Evolutionary conservation across 139 green algal species (phyloP), one percentile per base, ranked within the genome.

Genomic region (Haematococcus sp.): DNA sequence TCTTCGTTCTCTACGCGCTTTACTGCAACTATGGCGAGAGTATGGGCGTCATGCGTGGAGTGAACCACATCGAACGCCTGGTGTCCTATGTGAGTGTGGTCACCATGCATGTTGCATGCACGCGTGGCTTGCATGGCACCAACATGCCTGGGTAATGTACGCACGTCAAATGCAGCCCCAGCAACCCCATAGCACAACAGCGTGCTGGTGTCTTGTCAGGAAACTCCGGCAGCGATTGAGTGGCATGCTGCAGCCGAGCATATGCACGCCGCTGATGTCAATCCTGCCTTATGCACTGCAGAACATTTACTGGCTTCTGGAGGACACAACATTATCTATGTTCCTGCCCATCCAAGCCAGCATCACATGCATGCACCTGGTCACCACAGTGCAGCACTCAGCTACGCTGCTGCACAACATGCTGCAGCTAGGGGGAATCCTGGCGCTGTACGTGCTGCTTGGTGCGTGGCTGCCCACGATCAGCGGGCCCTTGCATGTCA

Each of bases 261-360:
- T n/a, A n/a, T n/a, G 54, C 23, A 61, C 54, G 54, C 54, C 9
- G 4, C 54, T 28, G 11, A 31, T 13, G 4, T 4, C 58, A 16
- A 4, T 25, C 4, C 58, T 65, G 58, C 9, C 19, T 27, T 15
- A n/a, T 15, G 7, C 13, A 25, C 15, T 23, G 35, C 76, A 81
- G 76, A 65, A 69, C n/a, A 40, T 81, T 20, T 60, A 73, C 22
- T 81, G 76, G 76, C 46, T 74, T 52, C 52, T 81, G 52, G 76
- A 81, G 34, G 76, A 81, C 63, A 61, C 49, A 17, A 61, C 69
- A 4, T 28, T 76, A 23, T 23, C 27, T 4, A 71, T 51, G 13
- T 77, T 40, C 63, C 34, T 76, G 35, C 61, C 69, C 13, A 51
- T 65, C 16, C 68, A 71, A 27, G 5, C 40, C 22, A 51, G 34